A percentile compares a stretch with the other conserved stretches of the same genome.
Conservation (phyloP, 805 yeast species). For the Cyberlindnera misumaiensis region DNA sequence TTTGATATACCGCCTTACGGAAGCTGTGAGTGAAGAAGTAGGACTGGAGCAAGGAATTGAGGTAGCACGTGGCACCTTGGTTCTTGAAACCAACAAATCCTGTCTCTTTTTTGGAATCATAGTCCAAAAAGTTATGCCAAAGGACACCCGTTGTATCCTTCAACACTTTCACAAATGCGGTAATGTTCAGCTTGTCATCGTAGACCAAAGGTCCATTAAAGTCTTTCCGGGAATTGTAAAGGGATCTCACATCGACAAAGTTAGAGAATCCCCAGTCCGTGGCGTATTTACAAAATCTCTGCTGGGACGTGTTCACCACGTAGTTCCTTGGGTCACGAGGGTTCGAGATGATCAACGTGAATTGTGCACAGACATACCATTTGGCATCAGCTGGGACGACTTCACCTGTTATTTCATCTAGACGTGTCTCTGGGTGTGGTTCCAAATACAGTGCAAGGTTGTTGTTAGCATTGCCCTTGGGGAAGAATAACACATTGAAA, state of each 20-base stretch:
- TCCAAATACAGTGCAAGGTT: conserved; percentile 73
- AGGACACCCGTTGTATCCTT: conserved; percentile 91
- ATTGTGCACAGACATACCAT: conserved; percentile 91
- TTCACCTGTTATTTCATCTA: conserved; percentile 22
- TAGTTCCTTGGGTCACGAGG: conserved; percentile 63
- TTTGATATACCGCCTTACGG: conserved; percentile 79
- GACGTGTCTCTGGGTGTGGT: conserved; percentile 40
- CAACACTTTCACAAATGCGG: conserved; percentile 69
- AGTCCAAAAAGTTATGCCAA: conserved; percentile 82
- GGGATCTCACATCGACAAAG: conserved; percentile 49
- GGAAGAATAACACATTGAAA: conserved; percentile 72
- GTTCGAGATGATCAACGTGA: conserved; percentile 78
- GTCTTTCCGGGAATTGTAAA: conserved; percentile 23
- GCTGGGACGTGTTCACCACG: conserved; percentile 59
- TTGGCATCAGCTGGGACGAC: conserved; percentile 34
- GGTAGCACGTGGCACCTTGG: conserved; percentile 98
- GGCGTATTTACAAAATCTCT: conserved; percentile 68
- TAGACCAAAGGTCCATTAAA: conserved; percentile 31
- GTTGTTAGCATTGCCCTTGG: conserved; percentile 59
- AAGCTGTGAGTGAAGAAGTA: conserved; percentile 80
- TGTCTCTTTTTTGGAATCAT: conserved; percentile 80
- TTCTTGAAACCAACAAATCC: conserved; percentile 91
- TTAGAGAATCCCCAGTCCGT: conserved; percentile 96
- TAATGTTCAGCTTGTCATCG: conserved; percentile 56
- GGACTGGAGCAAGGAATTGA: conserved; percentile 87